A percentile compares a stretch with the other conserved stretches of the same genome.
Evolutionary conservation across 2,329 filamentous ascomycete species (phyloP).

Genomic region (Apiospora kogelbergensis): DNA sequence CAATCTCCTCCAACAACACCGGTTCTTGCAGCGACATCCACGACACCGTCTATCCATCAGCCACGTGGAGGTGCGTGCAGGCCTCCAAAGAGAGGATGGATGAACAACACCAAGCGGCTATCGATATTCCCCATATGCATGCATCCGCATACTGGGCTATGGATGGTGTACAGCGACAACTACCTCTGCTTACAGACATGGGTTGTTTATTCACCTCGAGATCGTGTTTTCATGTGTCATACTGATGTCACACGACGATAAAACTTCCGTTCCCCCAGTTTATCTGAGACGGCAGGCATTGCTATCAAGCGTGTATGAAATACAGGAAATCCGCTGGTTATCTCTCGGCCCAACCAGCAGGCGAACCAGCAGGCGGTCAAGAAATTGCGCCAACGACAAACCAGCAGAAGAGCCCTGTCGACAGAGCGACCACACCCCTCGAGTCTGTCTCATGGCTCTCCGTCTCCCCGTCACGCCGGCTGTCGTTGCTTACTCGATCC

Average conservation of each 20-base stretch:
- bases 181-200: neutral
- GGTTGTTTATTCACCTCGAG: neutral
- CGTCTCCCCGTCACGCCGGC: neutral
- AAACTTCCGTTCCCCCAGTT: neutral
- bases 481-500: neutral
- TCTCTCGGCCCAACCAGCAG: neutral
- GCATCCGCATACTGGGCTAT: neutral
- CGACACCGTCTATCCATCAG: neutral
- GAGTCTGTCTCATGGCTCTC: neutral
- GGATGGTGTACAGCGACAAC: neutral
- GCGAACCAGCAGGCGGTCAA: neutral
- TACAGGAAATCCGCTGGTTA: neutral
- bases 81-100: neutral
- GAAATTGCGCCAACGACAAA: neutral
- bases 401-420: neutral
- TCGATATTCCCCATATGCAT: neutral
- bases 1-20: neutral
- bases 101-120: neutral
- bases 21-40: neutral
- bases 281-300: neutral
- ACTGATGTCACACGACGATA: neutral
- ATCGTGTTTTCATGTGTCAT: neutral
- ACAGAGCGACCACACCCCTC: neutral
- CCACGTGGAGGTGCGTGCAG: slow-evolving; percentile 2
- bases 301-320: neutral